Percentiles rank a stretch among this genome's conserved stretches.
phyloP scores from a whole-genome alignment of 768 basidiomycete genomes.

The Strobilomyces dryophilus region DNA sequence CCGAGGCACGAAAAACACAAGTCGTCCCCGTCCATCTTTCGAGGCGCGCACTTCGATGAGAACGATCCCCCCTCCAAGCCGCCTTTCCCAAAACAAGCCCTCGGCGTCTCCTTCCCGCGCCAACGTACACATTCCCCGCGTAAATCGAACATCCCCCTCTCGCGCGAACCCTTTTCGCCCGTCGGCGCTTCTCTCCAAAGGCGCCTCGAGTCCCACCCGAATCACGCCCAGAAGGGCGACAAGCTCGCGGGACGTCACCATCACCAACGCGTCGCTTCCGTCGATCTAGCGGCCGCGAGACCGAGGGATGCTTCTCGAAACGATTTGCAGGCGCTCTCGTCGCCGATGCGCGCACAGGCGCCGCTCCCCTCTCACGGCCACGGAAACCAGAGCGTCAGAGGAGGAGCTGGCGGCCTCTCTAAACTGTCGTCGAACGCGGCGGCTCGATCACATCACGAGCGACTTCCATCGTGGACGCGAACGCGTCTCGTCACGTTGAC shows the following conservation, averaged over 20 bases:
- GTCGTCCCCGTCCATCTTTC: background rate
- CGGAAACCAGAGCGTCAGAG: background rate
- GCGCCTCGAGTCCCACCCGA: background rate
- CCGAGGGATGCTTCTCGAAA: conserved; percentile 17
- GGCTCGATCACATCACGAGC: conserved; percentile 4
- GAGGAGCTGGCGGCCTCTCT: conserved; percentile 2
- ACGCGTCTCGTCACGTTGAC: background rate
- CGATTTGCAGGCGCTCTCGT: conserved; percentile 15
- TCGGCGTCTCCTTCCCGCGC: conserved; percentile 13
- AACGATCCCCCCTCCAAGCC: conserved; percentile 13
- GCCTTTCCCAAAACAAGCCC: background rate
- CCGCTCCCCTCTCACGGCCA: no score
- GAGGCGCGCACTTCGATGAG: conserved; percentile 11
- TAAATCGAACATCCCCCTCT: conserved; percentile 7
- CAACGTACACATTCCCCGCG: conserved; percentile 8
- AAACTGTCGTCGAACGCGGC: conserved; percentile 9
- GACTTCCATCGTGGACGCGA: conserved; percentile 18
- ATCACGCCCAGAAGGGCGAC: conserved; percentile 13
- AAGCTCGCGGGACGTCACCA: conserved; percentile 10
- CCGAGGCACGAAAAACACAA: conserved; percentile 5
- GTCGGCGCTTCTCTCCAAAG: conserved; percentile 5
- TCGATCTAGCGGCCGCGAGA: conserved; percentile 14
- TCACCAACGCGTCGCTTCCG: conserved; percentile 8
- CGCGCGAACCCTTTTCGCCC: conserved; percentile 2
- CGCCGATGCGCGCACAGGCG: conserved; percentile 7